Evolutionary conservation across 306 rosid genomes (phyloP).

Genomic region (Prinsepia uniflora): DNA sequence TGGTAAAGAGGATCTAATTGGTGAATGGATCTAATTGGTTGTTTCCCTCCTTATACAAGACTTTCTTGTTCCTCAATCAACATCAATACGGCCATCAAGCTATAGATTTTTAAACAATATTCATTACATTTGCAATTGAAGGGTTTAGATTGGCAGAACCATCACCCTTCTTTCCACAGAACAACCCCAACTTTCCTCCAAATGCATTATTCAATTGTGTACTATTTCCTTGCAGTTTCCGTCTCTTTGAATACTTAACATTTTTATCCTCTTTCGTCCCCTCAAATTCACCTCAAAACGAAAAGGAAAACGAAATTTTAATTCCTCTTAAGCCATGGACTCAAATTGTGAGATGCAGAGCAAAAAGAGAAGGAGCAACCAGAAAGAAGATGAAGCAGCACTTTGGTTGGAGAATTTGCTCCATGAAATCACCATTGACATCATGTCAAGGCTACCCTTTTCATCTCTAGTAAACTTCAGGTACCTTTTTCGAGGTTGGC

Average conservation of each 20-base stretch:
- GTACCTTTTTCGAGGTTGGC: slow-evolving; percentile 34
- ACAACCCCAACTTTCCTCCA: not conserved
- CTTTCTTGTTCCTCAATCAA: not conserved
- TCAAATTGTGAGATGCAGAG: not conserved
- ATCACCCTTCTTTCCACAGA: not conserved
- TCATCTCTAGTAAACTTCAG: slow-evolving; percentile 33
- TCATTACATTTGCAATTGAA: not conserved
- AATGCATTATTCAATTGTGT: slow-evolving; percentile 28
- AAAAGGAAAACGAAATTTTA: not conserved
- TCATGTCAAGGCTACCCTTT: slow-evolving; percentile 31
- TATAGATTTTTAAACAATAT: not conserved
- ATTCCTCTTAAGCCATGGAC: not conserved
- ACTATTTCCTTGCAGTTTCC: slow-evolving; percentile 30
- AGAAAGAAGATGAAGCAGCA: not conserved
- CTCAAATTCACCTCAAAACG: slow-evolving; percentile 7
- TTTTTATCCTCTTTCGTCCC: not conserved
- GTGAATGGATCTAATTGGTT: not conserved
- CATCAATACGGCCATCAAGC: not conserved
- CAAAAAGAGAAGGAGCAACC: not conserved
- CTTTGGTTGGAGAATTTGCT: slow-evolving; percentile 28
- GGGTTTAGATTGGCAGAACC: not conserved
- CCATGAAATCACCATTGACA: slow-evolving; percentile 13
- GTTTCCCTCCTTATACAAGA: not conserved
- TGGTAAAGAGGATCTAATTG: not conserved
- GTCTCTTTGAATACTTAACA: slow-evolving; percentile 19